These are phyloP conservation scores for Calendula officinalis DNA, from an alignment of 129 eudicot species.

Conservation along the genomic window DNA sequence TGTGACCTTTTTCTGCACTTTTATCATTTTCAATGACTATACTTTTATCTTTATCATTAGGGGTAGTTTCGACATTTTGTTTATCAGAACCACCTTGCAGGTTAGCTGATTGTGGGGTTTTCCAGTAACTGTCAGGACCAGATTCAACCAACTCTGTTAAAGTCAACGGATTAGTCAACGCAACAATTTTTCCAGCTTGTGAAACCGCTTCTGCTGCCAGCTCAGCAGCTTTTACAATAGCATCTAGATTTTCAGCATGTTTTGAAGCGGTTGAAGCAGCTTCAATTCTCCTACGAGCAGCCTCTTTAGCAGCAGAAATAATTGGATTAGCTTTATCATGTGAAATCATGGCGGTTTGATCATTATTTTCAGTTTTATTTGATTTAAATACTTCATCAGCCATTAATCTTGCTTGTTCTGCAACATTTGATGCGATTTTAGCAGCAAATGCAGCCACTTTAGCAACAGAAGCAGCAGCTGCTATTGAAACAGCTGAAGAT, in stretches of 20 bases:
- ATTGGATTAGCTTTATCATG: constrained; percentile 39
- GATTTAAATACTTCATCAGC: constrained; percentile 66
- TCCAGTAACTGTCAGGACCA: constrained; percentile 83
- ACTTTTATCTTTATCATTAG: constrained; percentile 20
- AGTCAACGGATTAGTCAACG: constrained; percentile 66
- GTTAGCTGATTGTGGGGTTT: constrained; percentile 25
- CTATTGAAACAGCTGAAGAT: constrained; percentile 76
- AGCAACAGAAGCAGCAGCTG: constrained; percentile 96
- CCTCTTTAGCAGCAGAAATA: constrained; percentile 80
- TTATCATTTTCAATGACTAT: constrained; percentile 29
- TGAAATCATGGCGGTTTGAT: not conserved
- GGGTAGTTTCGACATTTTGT: constrained; percentile 25
- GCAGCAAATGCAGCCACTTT: constrained; percentile 98
- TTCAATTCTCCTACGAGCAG: constrained; percentile 79
- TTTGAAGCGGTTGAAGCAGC: constrained; percentile 92
- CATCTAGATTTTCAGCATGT: constrained; percentile 95
- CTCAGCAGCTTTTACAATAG: constrained; percentile 89
- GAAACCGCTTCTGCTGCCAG: constrained; percentile 96
- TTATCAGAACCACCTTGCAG: constrained; percentile 27
- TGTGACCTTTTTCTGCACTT: constrained; percentile 17
- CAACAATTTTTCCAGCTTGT: constrained; percentile 84
- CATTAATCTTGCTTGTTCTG: constrained; percentile 79
- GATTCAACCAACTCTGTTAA: constrained; percentile 48
- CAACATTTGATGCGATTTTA: constrained; percentile 69
- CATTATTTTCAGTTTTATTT: constrained; percentile 24